Conservation (phyloP, 345 rosid genomes). For the Reutealis trisperma region DNA sequence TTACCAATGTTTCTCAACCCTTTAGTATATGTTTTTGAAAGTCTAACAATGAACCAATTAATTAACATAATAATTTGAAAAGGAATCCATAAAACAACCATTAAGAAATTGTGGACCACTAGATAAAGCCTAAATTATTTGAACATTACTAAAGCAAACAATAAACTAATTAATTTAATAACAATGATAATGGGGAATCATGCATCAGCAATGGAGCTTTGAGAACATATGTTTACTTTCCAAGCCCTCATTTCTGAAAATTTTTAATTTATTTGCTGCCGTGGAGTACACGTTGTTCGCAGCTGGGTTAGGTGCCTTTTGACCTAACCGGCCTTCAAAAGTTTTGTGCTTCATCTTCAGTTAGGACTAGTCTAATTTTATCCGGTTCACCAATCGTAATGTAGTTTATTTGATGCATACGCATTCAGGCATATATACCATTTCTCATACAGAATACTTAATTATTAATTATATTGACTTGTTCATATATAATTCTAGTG, state of each 20-base stretch:
- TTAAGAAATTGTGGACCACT: slow-evolving; percentile 49
- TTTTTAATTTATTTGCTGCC: slow-evolving; percentile 19
- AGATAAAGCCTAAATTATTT: slow-evolving; percentile 32
- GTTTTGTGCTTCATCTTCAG: slow-evolving; percentile 17
- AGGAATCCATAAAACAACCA: slow-evolving; percentile 44
- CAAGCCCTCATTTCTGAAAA: slow-evolving; percentile 17
- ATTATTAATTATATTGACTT: background rate
- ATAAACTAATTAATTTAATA: slow-evolving; percentile 19
- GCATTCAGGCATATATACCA: background rate
- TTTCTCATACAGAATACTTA: background rate
- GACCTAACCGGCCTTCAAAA: slow-evolving; percentile 45
- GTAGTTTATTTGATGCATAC: slow-evolving; percentile 2
- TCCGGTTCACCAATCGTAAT: slow-evolving; percentile 17
- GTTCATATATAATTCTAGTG: background rate
- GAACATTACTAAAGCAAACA: slow-evolving; percentile 21
- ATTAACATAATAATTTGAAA: slow-evolving; percentile 38
- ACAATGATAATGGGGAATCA: slow-evolving; percentile 49
- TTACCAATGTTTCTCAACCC: slow-evolving; percentile 22
- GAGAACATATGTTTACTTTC: slow-evolving; percentile 32
- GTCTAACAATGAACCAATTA: slow-evolving; percentile 26
- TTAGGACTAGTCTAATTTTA: slow-evolving; percentile 13
- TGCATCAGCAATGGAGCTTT: slow-evolving; percentile 43
- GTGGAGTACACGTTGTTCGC: slow-evolving; percentile 39
- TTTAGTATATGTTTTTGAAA: slow-evolving; percentile 17
- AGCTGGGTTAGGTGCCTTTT: slow-evolving; percentile 36